Evolutionary conservation across 352 stramenopile species (phyloP), one percentile per base, ranked within the genome.

Genomic region (Pythium myriotylum): DNA sequence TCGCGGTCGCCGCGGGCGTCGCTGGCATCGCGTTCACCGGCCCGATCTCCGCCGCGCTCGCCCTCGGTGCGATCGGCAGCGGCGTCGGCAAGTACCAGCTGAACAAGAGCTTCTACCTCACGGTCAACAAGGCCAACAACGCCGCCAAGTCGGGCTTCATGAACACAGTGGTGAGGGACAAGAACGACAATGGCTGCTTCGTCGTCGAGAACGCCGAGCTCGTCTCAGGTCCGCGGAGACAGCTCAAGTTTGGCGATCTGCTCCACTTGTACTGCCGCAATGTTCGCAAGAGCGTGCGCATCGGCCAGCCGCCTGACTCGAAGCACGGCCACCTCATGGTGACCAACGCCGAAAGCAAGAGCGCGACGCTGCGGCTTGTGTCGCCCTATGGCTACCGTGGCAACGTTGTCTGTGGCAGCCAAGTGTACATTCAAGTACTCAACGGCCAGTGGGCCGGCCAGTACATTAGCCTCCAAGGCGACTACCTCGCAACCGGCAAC

Each of bases 81-180:
- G 79, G 79, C 33, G 67, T 86, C 8, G 74, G 77, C 50, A 86
- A 82, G 68, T 88, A 88, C 55, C 81, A 88, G 41, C 50, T 87
- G 22, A 91, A 84, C 61, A 91, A 88, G 58, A 70, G 74, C 26
- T 71, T 70, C 23, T 86, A 81, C 19, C 32, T 91, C 17, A 79
- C 67, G 46, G 58, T 89, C 2, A 72, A 63, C 54, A 81, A 81
- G 42, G 61, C 74, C 0, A 40, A 62, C 20, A 58, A 72, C 16
- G 35, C 40, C 10, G 61, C 52, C 27, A 59, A 64, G 37, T 37
- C 56, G n/a, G 48, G 33, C 22, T 63, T 47, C 35, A 46, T 55
- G 14, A 50, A 41, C 22, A 51, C 49, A 5, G 23, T 53, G 33
- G 45, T 35, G 20, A 42, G 33, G 10, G 27, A 20, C 22, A 40